Base-by-base conservation (phyloP, 2,329 filamentous ascomycete genomes). In the Zymoseptoria passerinii region DNA sequence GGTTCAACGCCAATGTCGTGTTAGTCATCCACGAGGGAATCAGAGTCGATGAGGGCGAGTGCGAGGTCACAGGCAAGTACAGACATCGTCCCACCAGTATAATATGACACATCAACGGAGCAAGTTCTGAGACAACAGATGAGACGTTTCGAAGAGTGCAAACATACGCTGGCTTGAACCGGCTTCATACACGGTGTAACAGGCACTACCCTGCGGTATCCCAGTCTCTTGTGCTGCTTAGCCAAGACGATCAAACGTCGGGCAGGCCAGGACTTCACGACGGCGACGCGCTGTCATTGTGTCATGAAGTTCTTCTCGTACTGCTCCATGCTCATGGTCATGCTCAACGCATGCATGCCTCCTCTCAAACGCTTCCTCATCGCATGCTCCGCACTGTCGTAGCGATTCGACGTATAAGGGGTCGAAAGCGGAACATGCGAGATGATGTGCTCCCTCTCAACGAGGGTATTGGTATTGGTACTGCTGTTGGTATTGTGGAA, bases 401-500 rank as follows among this genome's bases (percentile, higher is more conserved):
- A 5, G 35, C 35, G 35, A n/a, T 44, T 44, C 35, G 10, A n/a
- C 35, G 35, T 44, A n/a, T 16, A 44, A 13, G 7, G 10, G 5
- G 10, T 44, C 35, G 35, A 44, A 44, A 5, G 10, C 13, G 13
- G 2, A 16, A 44, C 35, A 44, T 44, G 35, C 23, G 50, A 23
- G 16, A 52, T 4, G 23, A 53, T 29, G 2, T 2, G 10, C 28
- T 19, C 13, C 13, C n/a, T 54, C 27, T 66, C 62, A 66, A 40
- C 64, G 55, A 35, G 64, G 61, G 40, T 66, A 63, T 49, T 68
- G 63, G 57, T 66, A 67, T 48, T 65, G 65, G 16, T 60, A 44
- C 52, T 23, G 35, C n/a, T 20, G 18, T 27, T 50, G 56, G 10
- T 19, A 28, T 35, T 58, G 52, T 44, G 35, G 18, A 49, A 13